Evolutionary conservation across 1,139 yeast species (phyloP).

Genomic region (Debaryomyces singareniensis): DNA sequence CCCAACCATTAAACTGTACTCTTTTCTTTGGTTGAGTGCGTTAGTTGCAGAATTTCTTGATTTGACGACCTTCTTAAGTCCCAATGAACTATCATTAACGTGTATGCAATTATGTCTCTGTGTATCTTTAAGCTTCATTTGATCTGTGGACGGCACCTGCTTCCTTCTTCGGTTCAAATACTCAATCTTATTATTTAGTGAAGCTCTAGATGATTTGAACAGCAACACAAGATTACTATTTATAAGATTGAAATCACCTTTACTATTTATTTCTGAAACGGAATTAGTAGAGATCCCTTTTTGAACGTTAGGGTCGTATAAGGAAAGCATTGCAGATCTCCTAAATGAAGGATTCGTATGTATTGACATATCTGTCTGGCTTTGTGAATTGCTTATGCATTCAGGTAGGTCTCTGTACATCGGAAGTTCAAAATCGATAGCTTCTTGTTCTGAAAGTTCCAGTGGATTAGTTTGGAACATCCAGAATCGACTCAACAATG

Average conservation of each 20-base stretch:
- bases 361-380: conserved; percentile 34
- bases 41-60: conserved; percentile 2
- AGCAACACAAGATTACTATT: conserved; percentile 36
- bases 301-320: conserved; percentile 37
- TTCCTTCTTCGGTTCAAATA: conserved; percentile 3
- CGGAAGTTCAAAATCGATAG: conserved; percentile 23
- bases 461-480: conserved; percentile 19
- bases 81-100: conserved; percentile 37
- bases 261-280: no score
- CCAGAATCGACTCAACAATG: conserved; percentile 30
- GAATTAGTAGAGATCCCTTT: conserved; percentile 30
- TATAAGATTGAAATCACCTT: conserved; percentile 15
- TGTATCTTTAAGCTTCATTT: conserved; percentile 3
- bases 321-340: conserved; percentile 49
- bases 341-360: conserved; percentile 47
- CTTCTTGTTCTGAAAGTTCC: conserved; percentile 9
- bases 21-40: background rate
- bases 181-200: conserved; percentile 27
- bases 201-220: conserved; percentile 34
- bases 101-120: conserved; percentile 30
- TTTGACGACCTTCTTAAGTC: conserved; percentile 25
- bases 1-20: conserved; percentile 20
- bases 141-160: conserved; percentile 2
- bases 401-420: conserved; percentile 16
- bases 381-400: conserved; percentile 20